A percentile compares a stretch with the other conserved stretches of the same genome.
These are phyloP conservation scores for Xerocomellus amylosporus DNA, from an alignment of 768 basidiomycete genomes.

Conservation along the genomic window DNA sequence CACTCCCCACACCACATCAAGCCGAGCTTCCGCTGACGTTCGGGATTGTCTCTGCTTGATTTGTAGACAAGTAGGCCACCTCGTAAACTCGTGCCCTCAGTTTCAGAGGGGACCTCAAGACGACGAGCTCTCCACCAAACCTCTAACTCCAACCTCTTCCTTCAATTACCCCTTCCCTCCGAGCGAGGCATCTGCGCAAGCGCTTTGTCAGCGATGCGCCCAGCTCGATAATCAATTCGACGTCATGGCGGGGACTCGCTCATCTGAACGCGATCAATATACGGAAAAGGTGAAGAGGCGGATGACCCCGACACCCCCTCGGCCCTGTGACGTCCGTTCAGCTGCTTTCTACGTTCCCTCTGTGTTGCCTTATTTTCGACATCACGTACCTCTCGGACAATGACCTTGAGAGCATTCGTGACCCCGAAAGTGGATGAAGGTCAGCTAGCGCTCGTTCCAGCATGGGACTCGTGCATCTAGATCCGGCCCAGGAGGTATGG, in stretches of 20 bases:
- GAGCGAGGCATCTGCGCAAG: background rate
- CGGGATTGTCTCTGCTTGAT: background rate
- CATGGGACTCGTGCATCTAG: constrained; percentile 1
- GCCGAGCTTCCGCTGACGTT: background rate
- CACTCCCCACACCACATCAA: background rate
- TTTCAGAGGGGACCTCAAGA: background rate
- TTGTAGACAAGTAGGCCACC: background rate
- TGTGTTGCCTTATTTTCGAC: background rate
- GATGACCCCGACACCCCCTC: background rate
- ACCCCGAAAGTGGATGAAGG: background rate
- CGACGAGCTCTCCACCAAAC: background rate
- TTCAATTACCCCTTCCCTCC: background rate
- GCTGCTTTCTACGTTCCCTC: background rate
- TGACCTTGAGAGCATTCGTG: background rate
- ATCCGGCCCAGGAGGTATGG: background rate
- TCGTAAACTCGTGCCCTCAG: background rate
- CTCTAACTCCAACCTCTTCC: background rate
- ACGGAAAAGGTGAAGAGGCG: background rate
- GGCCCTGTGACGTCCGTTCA: background rate
- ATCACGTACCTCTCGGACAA: background rate
- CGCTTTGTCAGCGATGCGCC: background rate
- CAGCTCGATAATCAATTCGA: background rate
- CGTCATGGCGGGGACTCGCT: background rate
- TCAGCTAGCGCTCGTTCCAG: background rate
- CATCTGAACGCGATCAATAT: background rate